These are phyloP conservation scores for Pestalotiopsis sp. DNA, from an alignment of 2,329 filamentous ascomycete species.

Conservation along the genomic window DNA sequence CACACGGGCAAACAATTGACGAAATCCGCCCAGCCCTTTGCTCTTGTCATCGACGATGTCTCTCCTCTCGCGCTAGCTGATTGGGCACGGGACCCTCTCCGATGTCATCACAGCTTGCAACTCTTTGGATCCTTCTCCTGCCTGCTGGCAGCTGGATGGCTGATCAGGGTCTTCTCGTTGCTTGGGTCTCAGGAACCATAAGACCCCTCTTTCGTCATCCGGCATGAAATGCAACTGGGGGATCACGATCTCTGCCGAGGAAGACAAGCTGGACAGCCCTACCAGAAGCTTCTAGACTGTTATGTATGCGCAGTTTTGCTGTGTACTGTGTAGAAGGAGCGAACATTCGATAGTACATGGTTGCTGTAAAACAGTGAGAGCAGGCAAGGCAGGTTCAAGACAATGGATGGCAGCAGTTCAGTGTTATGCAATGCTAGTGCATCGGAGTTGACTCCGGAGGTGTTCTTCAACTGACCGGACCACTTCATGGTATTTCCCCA, in stretches of 20 bases:
- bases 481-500: background rate
- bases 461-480: background rate
- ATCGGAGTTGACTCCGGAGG: background rate
- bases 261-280: background rate
- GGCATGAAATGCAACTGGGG: background rate
- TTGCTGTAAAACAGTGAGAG: no score
- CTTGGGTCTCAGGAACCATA: background rate
- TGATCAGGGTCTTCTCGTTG: background rate
- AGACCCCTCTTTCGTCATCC: background rate
- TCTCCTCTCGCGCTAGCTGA: background rate
- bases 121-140: background rate
- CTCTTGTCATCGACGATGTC: background rate
- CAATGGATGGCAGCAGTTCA: background rate
- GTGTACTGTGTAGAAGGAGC: no score
- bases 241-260: background rate
- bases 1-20: background rate
- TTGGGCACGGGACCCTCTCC: background rate
- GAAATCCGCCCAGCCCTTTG: background rate
- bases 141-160: background rate
- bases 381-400: background rate
- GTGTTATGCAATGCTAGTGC: background rate
- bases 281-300: background rate
- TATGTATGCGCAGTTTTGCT: background rate
- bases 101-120: background rate
- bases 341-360: no score